phyloP scores from a whole-genome alignment of 352 stramenopile species.

The Phytophthora kernoviae region DNA sequence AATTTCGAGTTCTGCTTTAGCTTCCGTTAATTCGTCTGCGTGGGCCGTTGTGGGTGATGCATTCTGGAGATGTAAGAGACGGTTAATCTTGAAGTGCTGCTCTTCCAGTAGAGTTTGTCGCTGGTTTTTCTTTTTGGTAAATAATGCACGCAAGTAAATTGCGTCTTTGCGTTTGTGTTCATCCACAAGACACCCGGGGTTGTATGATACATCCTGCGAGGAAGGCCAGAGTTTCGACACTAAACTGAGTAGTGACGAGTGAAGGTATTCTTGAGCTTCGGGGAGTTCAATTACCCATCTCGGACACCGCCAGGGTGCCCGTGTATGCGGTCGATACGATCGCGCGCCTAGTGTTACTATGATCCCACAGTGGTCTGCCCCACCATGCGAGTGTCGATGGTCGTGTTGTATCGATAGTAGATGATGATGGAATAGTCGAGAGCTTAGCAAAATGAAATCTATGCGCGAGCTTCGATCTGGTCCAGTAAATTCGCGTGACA shows the following conservation, averaged over 20 bases:
- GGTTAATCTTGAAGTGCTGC: neutral
- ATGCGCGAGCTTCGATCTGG: neutral
- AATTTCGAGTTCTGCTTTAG: neutral
- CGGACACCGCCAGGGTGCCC: neutral
- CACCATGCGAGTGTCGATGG: neutral
- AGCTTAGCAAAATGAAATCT: neutral
- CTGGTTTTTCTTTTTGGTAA: neutral
- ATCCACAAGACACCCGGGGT: neutral
- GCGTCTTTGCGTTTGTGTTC: neutral
- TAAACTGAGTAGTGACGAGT: neutral
- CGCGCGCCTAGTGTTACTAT: neutral
- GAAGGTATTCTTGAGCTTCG: neutral
- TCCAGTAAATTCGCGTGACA: neutral
- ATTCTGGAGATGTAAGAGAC: neutral
- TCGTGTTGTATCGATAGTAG: neutral
- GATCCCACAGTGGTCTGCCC: neutral
- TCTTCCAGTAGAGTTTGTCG: neutral
- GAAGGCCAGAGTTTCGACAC: neutral
- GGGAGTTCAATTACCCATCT: neutral
- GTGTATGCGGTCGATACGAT: neutral
- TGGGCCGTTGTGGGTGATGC: neutral
- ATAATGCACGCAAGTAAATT: neutral
- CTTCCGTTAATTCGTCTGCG: neutral
- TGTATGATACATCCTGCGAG: neutral
- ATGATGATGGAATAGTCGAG: neutral